Conservation (phyloP, 73 alveolate species). For the Uronychia setigera region DNA sequence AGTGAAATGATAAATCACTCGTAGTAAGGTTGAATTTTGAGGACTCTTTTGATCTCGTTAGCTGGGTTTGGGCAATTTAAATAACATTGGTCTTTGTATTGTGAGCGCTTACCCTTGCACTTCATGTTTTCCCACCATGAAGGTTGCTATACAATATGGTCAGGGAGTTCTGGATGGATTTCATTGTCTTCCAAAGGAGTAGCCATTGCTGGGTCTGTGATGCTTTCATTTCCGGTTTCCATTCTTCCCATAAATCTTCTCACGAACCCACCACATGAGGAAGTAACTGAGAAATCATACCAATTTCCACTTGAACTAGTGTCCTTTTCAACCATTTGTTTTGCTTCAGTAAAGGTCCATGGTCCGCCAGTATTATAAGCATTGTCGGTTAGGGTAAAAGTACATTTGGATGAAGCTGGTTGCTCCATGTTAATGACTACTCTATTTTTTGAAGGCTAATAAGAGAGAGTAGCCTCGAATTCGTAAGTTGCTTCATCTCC, state of each 20-base stretch:
- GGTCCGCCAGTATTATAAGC: neutral
- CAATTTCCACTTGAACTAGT: neutral
- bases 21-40: too few relatives aligned
- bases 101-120: too few relatives aligned
- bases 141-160: too few relatives aligned
- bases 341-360: neutral
- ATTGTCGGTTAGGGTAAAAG: neutral
- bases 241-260: neutral
- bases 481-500: neutral
- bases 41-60: too few relatives aligned
- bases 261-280: neutral
- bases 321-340: neutral
- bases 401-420: neutral
- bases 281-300: neutral
- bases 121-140: too few relatives aligned
- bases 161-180: too few relatives aligned
- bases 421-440: neutral
- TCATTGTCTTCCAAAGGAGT: too few relatives aligned
- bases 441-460: too few relatives aligned
- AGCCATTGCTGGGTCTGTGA: constrained; percentile 1
- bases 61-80: too few relatives aligned
- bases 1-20: too few relatives aligned
- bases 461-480: neutral
- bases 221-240: neutral
- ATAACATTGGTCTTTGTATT: too few relatives aligned